Percentiles rank a stretch among this genome's conserved stretches.
Evolutionary conservation across 441 rosid genomes (phyloP).

Genomic region (Viola pubescens): DNA sequence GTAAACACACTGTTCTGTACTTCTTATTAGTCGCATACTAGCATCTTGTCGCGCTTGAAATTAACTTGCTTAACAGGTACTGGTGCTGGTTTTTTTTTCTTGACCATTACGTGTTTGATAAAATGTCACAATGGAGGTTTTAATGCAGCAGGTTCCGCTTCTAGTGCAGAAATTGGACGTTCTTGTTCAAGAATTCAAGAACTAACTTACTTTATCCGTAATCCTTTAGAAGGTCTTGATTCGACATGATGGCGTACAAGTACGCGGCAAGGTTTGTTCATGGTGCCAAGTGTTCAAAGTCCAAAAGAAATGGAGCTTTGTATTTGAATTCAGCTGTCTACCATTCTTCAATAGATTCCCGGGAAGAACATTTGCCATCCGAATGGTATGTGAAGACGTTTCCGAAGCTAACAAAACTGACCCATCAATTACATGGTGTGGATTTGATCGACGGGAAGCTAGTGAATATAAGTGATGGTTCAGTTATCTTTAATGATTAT

Average conservation of each 20-base stretch:
- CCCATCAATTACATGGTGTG: slow-evolving; percentile 33
- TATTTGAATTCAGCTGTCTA: slow-evolving; percentile 25
- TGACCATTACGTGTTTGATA: slow-evolving; percentile 18
- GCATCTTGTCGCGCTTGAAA: too few species aligned
- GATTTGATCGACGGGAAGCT: slow-evolving; percentile 59
- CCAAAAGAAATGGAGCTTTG: slow-evolving; percentile 14
- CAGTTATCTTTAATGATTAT: slow-evolving; percentile 33
- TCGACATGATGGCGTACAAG: slow-evolving; percentile 20
- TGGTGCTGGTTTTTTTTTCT: too few species aligned
- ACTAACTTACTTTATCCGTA: background rate
- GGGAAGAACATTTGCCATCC: slow-evolving; percentile 29
- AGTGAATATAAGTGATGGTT: slow-evolving; percentile 39
- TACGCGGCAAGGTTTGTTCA: slow-evolving; percentile 15
- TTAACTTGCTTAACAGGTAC: too few species aligned
- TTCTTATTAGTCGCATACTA: too few species aligned
- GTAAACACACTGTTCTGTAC: too few species aligned
- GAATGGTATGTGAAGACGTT: slow-evolving; percentile 45
- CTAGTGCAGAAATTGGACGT: background rate
- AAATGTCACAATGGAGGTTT: slow-evolving; percentile 18
- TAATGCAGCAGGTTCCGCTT: background rate
- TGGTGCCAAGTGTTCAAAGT: slow-evolving; percentile 13
- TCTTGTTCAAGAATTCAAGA: background rate
- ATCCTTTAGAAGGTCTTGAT: background rate
- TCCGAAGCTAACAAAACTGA: slow-evolving; percentile 39
- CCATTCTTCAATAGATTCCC: slow-evolving; percentile 35